Percentiles rank a stretch among this genome's conserved stretches.
phyloP scores from a whole-genome alignment of 225 moss, liverwort and hornwort genomes.

The Thuidium tamariscinum region DNA sequence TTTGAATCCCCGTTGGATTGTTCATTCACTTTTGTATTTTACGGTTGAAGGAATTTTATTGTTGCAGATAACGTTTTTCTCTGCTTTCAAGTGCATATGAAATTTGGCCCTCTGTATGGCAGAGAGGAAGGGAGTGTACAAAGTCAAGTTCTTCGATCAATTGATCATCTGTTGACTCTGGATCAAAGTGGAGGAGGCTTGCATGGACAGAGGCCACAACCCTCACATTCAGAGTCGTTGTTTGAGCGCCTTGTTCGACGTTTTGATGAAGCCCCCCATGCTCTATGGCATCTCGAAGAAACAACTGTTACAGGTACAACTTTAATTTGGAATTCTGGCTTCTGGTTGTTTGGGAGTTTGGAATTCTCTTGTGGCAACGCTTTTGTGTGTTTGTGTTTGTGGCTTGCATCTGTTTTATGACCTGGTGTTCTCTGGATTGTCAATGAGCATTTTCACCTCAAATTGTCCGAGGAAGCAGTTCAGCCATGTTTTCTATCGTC shows the following conservation, averaged over 20 bases:
- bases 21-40: neutral
- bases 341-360: neutral
- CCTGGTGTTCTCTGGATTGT: neutral
- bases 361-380: neutral
- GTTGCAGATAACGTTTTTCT: neutral
- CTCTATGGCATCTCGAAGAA: neutral
- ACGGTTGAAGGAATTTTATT: neutral
- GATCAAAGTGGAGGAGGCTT: neutral
- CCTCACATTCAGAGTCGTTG: neutral
- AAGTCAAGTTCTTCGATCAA: neutral
- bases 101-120: neutral
- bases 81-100: neutral
- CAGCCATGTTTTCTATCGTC: neutral
- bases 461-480: neutral
- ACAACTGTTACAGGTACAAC: neutral
- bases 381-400: neutral
- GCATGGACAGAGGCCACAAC: neutral
- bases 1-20: neutral
- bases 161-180: neutral
- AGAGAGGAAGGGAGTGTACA: neutral
- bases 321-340: neutral
- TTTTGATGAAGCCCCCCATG: neutral
- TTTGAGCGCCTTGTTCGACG: neutral
- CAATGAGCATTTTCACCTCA: neutral
- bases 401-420: neutral